phyloP scores from a whole-genome alignment of 2,329 filamentous ascomycete genomes.

The Cladophialophora chaetospira region DNA sequence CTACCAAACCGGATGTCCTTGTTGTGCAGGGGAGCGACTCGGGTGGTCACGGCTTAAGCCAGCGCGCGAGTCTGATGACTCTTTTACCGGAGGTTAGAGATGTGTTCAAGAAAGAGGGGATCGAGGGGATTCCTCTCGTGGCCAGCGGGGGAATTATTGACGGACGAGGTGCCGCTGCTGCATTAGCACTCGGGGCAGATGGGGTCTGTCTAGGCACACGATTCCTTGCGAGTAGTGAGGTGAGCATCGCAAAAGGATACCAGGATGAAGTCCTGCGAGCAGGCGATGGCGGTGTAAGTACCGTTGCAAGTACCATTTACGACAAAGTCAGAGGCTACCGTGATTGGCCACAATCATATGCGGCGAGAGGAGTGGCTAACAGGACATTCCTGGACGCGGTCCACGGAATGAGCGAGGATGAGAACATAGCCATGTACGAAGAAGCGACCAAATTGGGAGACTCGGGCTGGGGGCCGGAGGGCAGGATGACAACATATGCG shows the following conservation, averaged over 20 bases:
- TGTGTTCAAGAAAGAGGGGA: slow-evolving; percentile 35
- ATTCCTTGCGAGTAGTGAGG: slow-evolving; percentile 58
- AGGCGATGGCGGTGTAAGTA: slow-evolving; percentile 55
- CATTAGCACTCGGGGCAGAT: slow-evolving; percentile 53
- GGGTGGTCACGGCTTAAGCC: slow-evolving; percentile 55
- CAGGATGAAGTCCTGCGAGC: slow-evolving; percentile 51
- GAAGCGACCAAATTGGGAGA: slow-evolving; percentile 55
- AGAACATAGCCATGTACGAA: slow-evolving; percentile 48
- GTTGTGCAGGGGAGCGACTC: slow-evolving; percentile 58
- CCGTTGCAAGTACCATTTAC: slow-evolving; percentile 55
- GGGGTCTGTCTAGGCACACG: slow-evolving; percentile 65
- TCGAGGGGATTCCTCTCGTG: slow-evolving; percentile 46
- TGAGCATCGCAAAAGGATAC: slow-evolving; percentile 54
- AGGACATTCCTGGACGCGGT: slow-evolving; percentile 51
- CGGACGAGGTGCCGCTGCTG: slow-evolving; percentile 54
- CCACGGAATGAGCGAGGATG: slow-evolving; percentile 40
- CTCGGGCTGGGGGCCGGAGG: slow-evolving; percentile 55
- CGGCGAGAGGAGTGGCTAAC: slow-evolving; percentile 62
- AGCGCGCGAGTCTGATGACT: slow-evolving; percentile 50
- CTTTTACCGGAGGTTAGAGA: slow-evolving; percentile 56
- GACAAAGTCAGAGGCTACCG: slow-evolving; percentile 58
- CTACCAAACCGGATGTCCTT: slow-evolving; percentile 50
- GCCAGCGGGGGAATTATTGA: slow-evolving; percentile 59
- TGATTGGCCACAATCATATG: slow-evolving; percentile 60
- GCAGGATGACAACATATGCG: slow-evolving; percentile 63